Evolutionary conservation across 345 rosid genomes (phyloP).

Genomic region (Brassica nigra): DNA sequence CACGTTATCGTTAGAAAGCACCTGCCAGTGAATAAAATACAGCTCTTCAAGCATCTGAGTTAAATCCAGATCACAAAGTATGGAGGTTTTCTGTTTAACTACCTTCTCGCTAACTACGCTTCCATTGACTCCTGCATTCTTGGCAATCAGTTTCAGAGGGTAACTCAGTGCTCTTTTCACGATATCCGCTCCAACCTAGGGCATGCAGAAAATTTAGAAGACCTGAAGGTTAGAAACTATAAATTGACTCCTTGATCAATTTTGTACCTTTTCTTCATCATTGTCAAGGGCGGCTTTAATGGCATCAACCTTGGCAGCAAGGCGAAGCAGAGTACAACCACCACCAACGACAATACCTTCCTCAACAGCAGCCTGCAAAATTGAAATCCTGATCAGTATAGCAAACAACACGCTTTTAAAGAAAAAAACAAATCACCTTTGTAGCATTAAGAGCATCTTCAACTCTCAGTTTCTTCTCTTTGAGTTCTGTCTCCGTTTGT

Average conservation of each 20-base stretch:
- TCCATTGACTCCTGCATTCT: conserved; percentile 95
- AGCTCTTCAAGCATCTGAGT: conserved; percentile 18
- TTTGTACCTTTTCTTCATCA: conserved; percentile 83
- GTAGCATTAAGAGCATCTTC: conserved; percentile 99
- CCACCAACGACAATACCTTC: conserved; percentile 94
- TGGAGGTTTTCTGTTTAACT: conserved; percentile 6
- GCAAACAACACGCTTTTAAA: background rate
- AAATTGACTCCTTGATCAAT: conserved; percentile 9
- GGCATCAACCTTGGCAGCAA: conserved; percentile 70
- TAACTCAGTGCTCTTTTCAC: conserved; percentile 89
- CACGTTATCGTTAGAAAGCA: conserved; percentile 69
- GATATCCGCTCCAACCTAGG: conserved; percentile 91
- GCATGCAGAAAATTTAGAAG: background rate
- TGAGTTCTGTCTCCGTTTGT: conserved; percentile 89
- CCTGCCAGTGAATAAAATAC: conserved; percentile 44
- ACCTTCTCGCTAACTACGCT: conserved; percentile 97
- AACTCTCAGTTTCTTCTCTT: conserved; percentile 95
- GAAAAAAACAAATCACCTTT: conserved; percentile 48
- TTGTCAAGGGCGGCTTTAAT: conserved; percentile 72
- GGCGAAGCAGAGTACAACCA: conserved; percentile 78
- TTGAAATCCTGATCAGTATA: background rate
- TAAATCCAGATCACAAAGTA: conserved; percentile 1
- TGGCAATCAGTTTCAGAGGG: conserved; percentile 89
- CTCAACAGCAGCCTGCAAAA: conserved; percentile 76
- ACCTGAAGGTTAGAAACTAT: background rate